Evolutionary conservation across 257 asterid species (phyloP), one percentile per base, ranked within the genome.

Genomic region (Scutellaria baicalensis): DNA sequence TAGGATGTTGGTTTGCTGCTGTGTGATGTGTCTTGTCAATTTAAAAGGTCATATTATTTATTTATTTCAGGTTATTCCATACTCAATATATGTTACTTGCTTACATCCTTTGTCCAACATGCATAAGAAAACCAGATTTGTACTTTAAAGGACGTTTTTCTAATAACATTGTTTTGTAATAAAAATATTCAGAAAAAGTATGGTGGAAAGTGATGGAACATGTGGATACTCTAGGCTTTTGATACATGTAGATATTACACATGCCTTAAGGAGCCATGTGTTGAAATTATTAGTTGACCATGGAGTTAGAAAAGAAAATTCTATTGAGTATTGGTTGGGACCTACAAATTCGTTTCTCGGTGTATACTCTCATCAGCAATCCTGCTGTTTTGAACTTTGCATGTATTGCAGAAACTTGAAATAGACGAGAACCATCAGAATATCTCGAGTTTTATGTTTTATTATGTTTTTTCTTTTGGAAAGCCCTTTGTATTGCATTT

Each of bases 281-380:
- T 44, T 75, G 54, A 54, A 69, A 60, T 5, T 20, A 38, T 23
- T 13, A 59, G 71, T 75, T 62, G 71, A 68, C 69, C 71, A 6
- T 61, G 52, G 62, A 38, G 57, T 45, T 57, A 50, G 63, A 47
- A 20, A 47, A 20, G 42, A 73, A 42, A 58, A 48, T 44, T 47
- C 27, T 48, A 6, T 20, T 14, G 27, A 23, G 71, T 21, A 35
- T 49, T 11, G 17, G 16, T 48, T 3, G 39, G 17, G 27, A 16
- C 68, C 77, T 40, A 42, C 48, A 50, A 9, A 59, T 70, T 43
- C 21, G 50, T 66, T 65, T 36, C 14, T 8, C 16, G 35, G 63
- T 69, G 64, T 58, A 45, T 48, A 66, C 74, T 50, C 39, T 48
- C 18, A 35, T 71, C 62, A 42, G 10, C 31, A 5, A 14, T 66